A percentile compares a stretch with the other conserved stretches of the same genome.
These are phyloP conservation scores for Phtheirospermum japonicum DNA, from an alignment of 257 asterid genomes.

Conservation along the genomic window DNA sequence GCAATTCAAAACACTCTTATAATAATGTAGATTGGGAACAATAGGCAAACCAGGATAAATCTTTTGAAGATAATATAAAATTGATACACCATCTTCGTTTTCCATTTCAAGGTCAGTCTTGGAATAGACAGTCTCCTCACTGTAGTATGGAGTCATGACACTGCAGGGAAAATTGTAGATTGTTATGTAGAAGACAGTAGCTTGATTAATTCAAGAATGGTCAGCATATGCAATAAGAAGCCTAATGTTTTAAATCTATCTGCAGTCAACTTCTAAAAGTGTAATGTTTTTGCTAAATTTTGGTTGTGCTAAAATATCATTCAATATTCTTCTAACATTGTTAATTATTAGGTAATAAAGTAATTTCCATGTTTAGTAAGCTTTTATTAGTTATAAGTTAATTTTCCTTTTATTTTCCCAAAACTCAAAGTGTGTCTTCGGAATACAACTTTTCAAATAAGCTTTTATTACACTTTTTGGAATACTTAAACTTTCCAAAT, in stretches of 20 bases:
- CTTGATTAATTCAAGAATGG: background rate
- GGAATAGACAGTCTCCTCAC: conserved; percentile 83
- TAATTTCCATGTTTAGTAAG: too few relatives aligned
- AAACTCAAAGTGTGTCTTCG: too few relatives aligned
- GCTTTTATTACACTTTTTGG: too few relatives aligned
- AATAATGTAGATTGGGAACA: conserved; percentile 21
- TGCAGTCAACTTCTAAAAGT: too few relatives aligned
- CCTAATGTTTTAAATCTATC: conserved; percentile 17
- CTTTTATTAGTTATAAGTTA: too few relatives aligned
- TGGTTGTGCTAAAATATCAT: too few relatives aligned
- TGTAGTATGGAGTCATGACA: conserved; percentile 88
- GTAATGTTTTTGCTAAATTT: too few relatives aligned
- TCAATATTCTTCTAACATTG: too few relatives aligned
- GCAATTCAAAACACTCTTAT: background rate
- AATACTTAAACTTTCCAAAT: too few relatives aligned
- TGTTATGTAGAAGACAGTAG: conserved; percentile 18
- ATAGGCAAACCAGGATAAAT: conserved; percentile 68
- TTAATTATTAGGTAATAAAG: too few relatives aligned
- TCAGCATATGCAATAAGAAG: conserved; percentile 11
- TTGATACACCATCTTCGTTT: conserved; percentile 83
- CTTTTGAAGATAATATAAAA: conserved; percentile 70
- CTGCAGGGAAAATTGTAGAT: conserved; percentile 43
- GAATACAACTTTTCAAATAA: too few relatives aligned
- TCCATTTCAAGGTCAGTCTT: conserved; percentile 83
- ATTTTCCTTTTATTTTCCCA: too few relatives aligned